Base-by-base conservation (phyloP, 148 eudicot species). In the Salicornia ramosissima region DNA sequence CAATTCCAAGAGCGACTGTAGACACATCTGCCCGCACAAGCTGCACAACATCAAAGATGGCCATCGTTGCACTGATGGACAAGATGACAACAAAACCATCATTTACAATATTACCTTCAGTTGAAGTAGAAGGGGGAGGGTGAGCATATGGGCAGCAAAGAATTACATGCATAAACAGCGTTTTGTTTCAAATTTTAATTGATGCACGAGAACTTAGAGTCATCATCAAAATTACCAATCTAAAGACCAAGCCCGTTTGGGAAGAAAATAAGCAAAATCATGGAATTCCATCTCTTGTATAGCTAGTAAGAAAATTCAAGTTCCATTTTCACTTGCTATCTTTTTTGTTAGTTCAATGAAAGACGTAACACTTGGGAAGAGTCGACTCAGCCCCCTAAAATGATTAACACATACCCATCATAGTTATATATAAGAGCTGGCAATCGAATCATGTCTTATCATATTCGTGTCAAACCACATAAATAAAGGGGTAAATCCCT, bases 21-120 rank as follows among this genome's bases (percentile, higher is more conserved):
- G 96, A 90, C 29, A 89, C 95, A 77, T 89, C 89, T 74, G 95
- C 87, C 56, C 96, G 82, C 65, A 91, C 86, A 62, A 91, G 96
- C 76, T 74, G 82, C 61, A 91, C 78, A 26, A 84, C 96, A 68
- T 91, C 97, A 58, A 75, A 87, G 75, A 91, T 86, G 11, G 90
- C 97, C 97, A 91, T 89, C 13, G 97, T 83, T 29, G 97, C 88
- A 69, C 97, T 91, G 69, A 78, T 25, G 59, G 70, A 34, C 56
- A 34, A 36, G 12, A 24, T 21, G 22, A 77, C 47, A 25, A 33
- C 53, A 58, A 71, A 64, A 34, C 16, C 13, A 56, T 64, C 58
- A 70, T 10, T 51, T n/a, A 42, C 40, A 26, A 28, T 16, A 28
- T 16, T 55, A 50, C 2, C 15, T 28, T 36, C 65, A 21, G n/a